These are phyloP conservation scores for Haberlea rhodopensis DNA, from an alignment of 257 asterid genomes.

Conservation along the genomic window DNA sequence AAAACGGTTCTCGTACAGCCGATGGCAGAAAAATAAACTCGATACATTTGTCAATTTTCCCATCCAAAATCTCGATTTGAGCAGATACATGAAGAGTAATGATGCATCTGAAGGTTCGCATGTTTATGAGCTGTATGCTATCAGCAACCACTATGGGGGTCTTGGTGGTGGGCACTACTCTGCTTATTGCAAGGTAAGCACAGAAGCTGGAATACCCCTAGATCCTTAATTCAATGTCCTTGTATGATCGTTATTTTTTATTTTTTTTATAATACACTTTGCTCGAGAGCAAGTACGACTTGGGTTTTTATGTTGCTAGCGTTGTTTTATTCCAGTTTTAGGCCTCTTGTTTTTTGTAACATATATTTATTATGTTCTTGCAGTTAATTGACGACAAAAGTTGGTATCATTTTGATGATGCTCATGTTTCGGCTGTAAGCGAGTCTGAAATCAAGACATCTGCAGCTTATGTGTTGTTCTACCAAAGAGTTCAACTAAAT, in stretches of 20 bases:
- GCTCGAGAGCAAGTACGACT: background rate
- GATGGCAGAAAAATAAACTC: conserved; percentile 91
- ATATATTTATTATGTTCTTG: conserved; percentile 22
- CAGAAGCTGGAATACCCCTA: background rate
- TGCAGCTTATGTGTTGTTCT: conserved; percentile 94
- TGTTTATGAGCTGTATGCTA: conserved; percentile 78
- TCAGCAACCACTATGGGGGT: conserved; percentile 97
- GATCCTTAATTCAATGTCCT: background rate
- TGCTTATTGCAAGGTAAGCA: conserved; percentile 87
- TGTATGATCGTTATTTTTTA: background rate
- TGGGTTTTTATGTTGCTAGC: conserved; percentile 1
- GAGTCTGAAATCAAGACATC: conserved; percentile 81
- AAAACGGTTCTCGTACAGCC: conserved; percentile 83
- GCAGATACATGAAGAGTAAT: conserved; percentile 67
- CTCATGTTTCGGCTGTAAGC: conserved; percentile 67
- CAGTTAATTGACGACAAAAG: conserved; percentile 69
- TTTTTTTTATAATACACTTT: background rate
- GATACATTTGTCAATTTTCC: conserved; percentile 93
- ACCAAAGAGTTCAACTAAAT: conserved; percentile 55
- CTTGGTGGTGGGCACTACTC: conserved; percentile 97
- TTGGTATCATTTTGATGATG: conserved; percentile 88
- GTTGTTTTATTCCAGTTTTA: background rate
- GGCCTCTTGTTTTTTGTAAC: background rate
- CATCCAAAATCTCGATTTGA: conserved; percentile 67
- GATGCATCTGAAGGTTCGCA: conserved; percentile 61